Evolutionary conservation across 495 filamentous ascomycete species (phyloP), one percentile per base, ranked within the genome.

Genomic region (Neurospora sp.): DNA sequence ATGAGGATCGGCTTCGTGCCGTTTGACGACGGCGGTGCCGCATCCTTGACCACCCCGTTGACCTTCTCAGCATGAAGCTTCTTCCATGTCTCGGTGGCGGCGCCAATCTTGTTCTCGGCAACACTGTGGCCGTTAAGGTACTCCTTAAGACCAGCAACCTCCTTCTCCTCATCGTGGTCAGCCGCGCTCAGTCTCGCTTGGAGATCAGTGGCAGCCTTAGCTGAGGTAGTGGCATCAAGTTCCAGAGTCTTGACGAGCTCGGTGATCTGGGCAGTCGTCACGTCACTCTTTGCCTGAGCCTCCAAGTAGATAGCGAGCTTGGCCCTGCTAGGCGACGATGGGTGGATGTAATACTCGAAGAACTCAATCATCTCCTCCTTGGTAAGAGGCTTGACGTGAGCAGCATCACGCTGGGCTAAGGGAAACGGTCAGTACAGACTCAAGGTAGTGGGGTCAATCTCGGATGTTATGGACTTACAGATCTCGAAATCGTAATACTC

Each of bases 401-500:
- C 90, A 14, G 92, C 95, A 75, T 98, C 95, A 11, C 86, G 85
- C 72, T 96, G 91, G 40, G 88, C 92, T 93, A 71, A 39, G 41
- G 12, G 42, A 42, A 18, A 38, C 62, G 20, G 70, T 69, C 31
- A 39, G 39, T 31, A 72, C 37, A 23, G 14, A 60, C 12, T 37
- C 46, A 20, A 70, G 70, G 82, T 72, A 83, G 75, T 10, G 23
- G 3, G 37, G 31, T 69, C 20, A 71, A 44, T 69, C n/a, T 74
- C 14, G 46, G 1, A 7, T 70, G 7, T 37, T 9, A 49, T 23
- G 12, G n/a, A 85, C 89, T 83, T 83, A 93, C 94, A 88, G 77
- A 90, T 87, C 76, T 93, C 85, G 80, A 99, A 99, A 80, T 97
- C 93, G 80, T 93, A 95, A 76, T 90, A 92, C 79, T 98, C 96